phyloP scores from a whole-genome alignment of 2,329 filamentous ascomycete genomes.

The Sordariomycetes sp. region DNA sequence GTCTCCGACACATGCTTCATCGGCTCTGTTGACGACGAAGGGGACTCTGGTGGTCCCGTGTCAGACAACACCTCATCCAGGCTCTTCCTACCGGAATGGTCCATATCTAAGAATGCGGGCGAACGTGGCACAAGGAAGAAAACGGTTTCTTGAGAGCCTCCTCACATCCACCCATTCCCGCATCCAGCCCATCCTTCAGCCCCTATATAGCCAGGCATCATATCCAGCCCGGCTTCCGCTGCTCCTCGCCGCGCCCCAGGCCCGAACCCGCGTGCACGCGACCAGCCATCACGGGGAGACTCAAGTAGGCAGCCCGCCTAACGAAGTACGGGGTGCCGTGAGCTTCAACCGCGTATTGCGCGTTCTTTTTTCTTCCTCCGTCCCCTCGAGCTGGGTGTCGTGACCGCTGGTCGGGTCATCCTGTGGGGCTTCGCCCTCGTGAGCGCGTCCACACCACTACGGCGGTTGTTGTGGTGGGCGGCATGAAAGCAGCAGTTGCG shows the following conservation, averaged over 20 bases:
- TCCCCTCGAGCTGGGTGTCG: not conserved
- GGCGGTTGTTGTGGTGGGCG: not conserved
- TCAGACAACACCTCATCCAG: not conserved
- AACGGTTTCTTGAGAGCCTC: not conserved
- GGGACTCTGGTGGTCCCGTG: not conserved
- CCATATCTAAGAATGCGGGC: not conserved
- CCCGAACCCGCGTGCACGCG: not conserved
- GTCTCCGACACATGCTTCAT: not conserved
- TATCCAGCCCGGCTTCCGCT: not conserved
- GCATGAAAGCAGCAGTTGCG: not conserved
- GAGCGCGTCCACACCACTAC: not conserved
- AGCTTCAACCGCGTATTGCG: not conserved
- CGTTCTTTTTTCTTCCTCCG: not conserved
- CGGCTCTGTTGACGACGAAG: not conserved
- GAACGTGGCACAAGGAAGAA: not conserved
- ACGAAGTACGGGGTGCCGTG: not conserved
- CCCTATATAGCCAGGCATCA: not conserved
- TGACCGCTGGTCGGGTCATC: not conserved
- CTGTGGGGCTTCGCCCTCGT: not conserved
- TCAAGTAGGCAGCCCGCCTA: not conserved
- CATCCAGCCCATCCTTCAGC: not conserved
- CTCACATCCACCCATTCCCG: not conserved
- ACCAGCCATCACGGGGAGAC: not conserved
- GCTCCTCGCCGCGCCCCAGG: not conserved
- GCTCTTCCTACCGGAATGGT: not conserved